Conservation (phyloP, 208 protist genomes). For the Crithidia sp. region DNA sequence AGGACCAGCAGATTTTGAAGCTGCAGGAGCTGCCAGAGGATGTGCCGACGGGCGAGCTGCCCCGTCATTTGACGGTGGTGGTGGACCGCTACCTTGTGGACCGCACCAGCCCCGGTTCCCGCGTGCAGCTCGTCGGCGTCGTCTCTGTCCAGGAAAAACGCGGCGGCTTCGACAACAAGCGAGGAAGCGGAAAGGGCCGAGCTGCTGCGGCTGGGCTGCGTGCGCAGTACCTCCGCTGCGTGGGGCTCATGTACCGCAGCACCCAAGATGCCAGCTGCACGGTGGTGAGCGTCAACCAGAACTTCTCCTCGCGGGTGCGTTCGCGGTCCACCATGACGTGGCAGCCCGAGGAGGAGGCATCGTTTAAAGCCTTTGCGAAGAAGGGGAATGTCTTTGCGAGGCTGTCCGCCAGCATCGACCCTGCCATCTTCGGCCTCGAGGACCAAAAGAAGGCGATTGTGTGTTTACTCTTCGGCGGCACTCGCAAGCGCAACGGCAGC, state of each 20-base stretch:
- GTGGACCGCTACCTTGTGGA: slow-evolving; percentile 94
- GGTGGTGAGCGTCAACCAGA: slow-evolving; percentile 88
- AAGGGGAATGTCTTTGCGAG: slow-evolving; percentile 93
- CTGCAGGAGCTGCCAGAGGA: slow-evolving; percentile 96
- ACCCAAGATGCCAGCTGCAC: slow-evolving; percentile 40
- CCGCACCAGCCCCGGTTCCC: slow-evolving; percentile 95
- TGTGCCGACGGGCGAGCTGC: slow-evolving; percentile 94
- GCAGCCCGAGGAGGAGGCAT: slow-evolving; percentile 89
- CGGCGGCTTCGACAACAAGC: slow-evolving; percentile 51
- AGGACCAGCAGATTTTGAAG: slow-evolving; percentile 94
- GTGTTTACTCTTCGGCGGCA: slow-evolving; percentile 98
- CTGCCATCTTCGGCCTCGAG: slow-evolving; percentile 98
- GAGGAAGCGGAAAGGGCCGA: slow-evolving; percentile 43
- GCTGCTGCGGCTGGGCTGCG: slow-evolving; percentile 75
- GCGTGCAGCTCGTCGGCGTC: slow-evolving; percentile 94
- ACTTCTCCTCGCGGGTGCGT: slow-evolving; percentile 86
- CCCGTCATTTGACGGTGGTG: slow-evolving; percentile 85
- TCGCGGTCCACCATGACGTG: slow-evolving; percentile 78
- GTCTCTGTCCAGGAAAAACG: slow-evolving; percentile 87
- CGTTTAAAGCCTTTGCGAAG: slow-evolving; percentile 90
- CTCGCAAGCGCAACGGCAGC: slow-evolving; percentile 96
- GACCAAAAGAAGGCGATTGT: slow-evolving; percentile 97
- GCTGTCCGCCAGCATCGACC: slow-evolving; percentile 96
- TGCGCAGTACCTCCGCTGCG: slow-evolving; percentile 89
- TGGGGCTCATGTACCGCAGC: slow-evolving; percentile 83